Base-by-base conservation (phyloP, 306 rosid species). In the Carpinus fangiana region DNA sequence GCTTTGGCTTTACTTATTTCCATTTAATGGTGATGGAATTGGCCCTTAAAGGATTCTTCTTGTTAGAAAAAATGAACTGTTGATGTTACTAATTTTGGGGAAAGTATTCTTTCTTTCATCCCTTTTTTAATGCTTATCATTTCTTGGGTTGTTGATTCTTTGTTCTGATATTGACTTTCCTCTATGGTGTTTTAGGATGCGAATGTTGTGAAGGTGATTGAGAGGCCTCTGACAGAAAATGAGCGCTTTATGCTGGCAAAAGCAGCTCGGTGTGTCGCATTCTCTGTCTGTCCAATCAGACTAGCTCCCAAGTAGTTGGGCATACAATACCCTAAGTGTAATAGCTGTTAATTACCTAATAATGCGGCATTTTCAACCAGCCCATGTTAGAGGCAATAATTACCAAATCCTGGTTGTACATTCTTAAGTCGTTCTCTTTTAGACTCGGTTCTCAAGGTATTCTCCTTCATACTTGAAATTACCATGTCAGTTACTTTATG, bases 201-300 rank as follows among this genome's bases (percentile, higher is more conserved):
- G 31, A 95, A 93, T 81, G 73, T 91, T 72, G 88, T 93, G 20
- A 95, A 91, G 89, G 99, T 93, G 89, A 95, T 95, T 12, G 99
- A 95, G 84, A 91, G 99, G 82, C 96, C 96, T 31, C 83, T 93
- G 82, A 87, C 92, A 47, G 98, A 95, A 75, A 86, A 82, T 10
- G 99, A 95, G 83, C 90, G 97, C 77, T 93, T 91, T 86, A 86
- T 80, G 90, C 82, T 95, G 90, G 99, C 98, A 18, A 95, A 93
- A 85, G 99, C 98, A 26, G 99, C 99, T 83, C 94, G 99, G 20
- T 95, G 99, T 34, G 83, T 93, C 21, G 91, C 99, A n/a, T 95
- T 95, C 85, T 90, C 92, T 18, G 84, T 95, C 34, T 91, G 96
- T 73, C 99, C 99, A 36, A 84, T 93, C 76, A 89, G 89, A 83